phyloP scores from a whole-genome alignment of 2,329 filamentous ascomycete species.

The Pseudocercospora fijiensis region DNA sequence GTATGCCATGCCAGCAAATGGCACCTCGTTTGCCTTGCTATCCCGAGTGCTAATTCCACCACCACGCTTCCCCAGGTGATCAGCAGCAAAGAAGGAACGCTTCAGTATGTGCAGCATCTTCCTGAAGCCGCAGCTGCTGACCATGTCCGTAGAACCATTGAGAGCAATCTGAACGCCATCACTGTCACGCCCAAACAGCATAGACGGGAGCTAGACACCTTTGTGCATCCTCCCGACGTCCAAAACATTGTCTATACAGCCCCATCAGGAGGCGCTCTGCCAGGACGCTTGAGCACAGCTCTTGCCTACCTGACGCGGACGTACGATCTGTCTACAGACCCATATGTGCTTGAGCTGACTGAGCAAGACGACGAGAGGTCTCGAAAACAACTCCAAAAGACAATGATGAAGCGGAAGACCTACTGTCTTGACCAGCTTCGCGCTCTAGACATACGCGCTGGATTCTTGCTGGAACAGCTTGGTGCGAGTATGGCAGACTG shows the following conservation, averaged over 20 bases:
- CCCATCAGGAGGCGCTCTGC: not conserved
- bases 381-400: constrained; percentile 29
- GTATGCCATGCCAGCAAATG: not conserved
- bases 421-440: constrained; percentile 44
- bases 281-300: constrained; percentile 25
- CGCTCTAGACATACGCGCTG: constrained; percentile 37
- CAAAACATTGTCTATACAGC: constrained; percentile 38
- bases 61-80: constrained; percentile 48
- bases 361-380: constrained; percentile 32
- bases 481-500: constrained; percentile 41
- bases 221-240: constrained; percentile 66
- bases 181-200: constrained; percentile 68
- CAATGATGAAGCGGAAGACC: constrained; percentile 38
- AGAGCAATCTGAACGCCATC: constrained; percentile 67
- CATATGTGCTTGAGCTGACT: constrained; percentile 41
- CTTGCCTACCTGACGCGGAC: constrained; percentile 10
- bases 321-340: constrained; percentile 42
- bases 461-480: constrained; percentile 41
- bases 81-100: constrained; percentile 54
- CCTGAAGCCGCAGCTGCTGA: constrained; percentile 14
- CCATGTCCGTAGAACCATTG: constrained; percentile 51
- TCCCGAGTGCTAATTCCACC: not conserved
- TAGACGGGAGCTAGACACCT: constrained; percentile 65
- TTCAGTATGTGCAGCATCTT: constrained; percentile 46
- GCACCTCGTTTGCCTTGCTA: not conserved